Evolutionary conservation across 495 filamentous ascomycete species (phyloP), one percentile per base, ranked within the genome.

Genomic region (Penicillium dipodomyicola): DNA sequence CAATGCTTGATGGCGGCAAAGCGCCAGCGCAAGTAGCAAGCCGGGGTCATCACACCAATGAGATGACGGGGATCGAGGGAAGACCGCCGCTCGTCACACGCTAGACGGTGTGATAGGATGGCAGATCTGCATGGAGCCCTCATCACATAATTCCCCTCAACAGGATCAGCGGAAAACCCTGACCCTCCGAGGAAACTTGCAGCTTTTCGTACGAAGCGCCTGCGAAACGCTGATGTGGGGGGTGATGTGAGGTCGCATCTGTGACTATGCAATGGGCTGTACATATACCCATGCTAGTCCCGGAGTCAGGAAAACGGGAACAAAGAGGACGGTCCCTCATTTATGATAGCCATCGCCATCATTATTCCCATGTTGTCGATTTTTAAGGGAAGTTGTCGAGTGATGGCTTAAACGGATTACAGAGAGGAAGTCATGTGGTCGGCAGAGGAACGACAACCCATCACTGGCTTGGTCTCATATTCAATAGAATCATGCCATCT

Each of bases 1-100:
- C 74, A 77, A 75, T 75, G 63, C 64, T 65, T 65, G 67, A 49
- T 27, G 62, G 55, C 60, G 54, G 62, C 64, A 67, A 75, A 74
- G 71, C 72, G 74, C 74, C 72, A 69, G 65, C 60, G 58, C 49
- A 58, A 59, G 65, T 60, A 57, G 52, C 49, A 58, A 46, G 33
- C 46, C 57, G 62, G 46, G 56, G 60, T 50, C 25, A 39, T 54
- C 44, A 64, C 70, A 61, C 74, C 74, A 77, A 77, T 77, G 52
- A 65, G 64, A 59, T 40, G 58, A 19, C 58, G 40, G 41, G 61
- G 49, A 44, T 48, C 25, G 52, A 48, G 44, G 52, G 43, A 64
- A 44, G 66, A 60, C 67, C 57, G 62, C 52, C 49, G 59, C 63
- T 63, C 70, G 56, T 77, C 74, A 77, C 74, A 76, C 72, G 61